Conservation (phyloP, 1,284 basidiomycete genomes). For the Austropuccinia psidii region DNA sequence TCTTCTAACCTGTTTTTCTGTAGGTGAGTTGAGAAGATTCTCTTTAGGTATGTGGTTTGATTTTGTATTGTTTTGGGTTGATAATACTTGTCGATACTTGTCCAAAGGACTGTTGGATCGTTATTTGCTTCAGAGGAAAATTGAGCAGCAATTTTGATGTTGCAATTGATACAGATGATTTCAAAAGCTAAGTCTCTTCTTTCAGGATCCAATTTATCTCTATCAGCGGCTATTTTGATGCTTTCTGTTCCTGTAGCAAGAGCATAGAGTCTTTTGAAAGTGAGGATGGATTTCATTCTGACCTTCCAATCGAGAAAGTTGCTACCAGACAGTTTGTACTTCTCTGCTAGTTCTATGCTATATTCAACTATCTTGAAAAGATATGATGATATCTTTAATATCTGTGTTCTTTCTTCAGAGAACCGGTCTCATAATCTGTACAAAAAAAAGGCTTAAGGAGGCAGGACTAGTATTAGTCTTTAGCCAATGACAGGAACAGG, state of each 20-base stretch:
- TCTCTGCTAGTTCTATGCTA: neutral
- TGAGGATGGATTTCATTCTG: neutral
- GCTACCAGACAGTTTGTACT: neutral
- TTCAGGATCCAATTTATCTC: neutral
- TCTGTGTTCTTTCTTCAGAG: neutral
- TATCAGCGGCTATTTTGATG: neutral
- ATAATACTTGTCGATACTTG: neutral
- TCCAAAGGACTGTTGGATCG: neutral
- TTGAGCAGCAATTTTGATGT: neutral
- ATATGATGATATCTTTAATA: neutral
- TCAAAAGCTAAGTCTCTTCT: neutral
- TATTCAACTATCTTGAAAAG: neutral
- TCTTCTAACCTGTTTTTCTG: neutral
- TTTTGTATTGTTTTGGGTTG: neutral
- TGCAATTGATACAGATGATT: neutral
- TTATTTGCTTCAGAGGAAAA: neutral
- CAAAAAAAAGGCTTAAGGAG: too few relatives aligned
- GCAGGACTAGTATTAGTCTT: too few relatives aligned
- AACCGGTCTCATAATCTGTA: slow-evolving; percentile 2
- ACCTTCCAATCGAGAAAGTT: neutral
- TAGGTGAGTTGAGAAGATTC: neutral
- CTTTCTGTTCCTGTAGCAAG: neutral
- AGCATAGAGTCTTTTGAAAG: neutral
- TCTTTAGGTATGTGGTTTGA: neutral
- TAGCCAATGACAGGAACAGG: too few relatives aligned